Evolutionary conservation across 148 eudicot species (phyloP).

Genomic region (Rhododendron williamsianum): DNA sequence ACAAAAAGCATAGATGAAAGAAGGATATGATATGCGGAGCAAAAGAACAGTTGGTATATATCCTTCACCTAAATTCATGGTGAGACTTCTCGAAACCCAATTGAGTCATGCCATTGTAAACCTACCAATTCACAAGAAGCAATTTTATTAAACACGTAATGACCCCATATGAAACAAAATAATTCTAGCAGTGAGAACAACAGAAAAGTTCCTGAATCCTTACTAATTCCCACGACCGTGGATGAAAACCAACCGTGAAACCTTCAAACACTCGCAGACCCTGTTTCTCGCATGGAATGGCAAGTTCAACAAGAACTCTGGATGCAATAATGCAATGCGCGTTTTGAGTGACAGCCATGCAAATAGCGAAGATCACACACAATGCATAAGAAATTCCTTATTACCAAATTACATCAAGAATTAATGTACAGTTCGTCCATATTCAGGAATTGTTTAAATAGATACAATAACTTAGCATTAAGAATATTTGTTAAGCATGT

Average conservation of each 20-base stretch:
- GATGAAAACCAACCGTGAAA: conserved; percentile 90
- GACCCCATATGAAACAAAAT: neutral
- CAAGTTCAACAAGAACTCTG: conserved; percentile 85
- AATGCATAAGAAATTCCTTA: neutral
- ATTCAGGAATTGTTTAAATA: neutral
- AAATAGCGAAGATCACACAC: neutral
- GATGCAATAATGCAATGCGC: conserved; percentile 10
- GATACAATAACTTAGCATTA: neutral
- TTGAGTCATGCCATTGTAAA: conserved; percentile 90
- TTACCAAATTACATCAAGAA: neutral
- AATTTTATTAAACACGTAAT: conserved; percentile 4
- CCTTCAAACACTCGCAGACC: conserved; percentile 83
- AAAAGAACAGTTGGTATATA: conserved; percentile 2
- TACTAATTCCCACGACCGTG: conserved; percentile 90
- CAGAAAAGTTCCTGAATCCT: conserved; percentile 11
- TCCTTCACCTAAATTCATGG: conserved; percentile 60
- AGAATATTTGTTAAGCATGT: neutral
- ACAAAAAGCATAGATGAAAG: neutral
- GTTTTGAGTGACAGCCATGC: conserved; percentile 7
- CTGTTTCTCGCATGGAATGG: conserved; percentile 82
- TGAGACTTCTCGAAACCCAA: conserved; percentile 69
- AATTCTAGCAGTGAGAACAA: neutral
- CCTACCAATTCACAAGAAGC: conserved; percentile 36
- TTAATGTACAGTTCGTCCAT: neutral
- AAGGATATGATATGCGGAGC: neutral